Base-by-base conservation (phyloP, 495 filamentous ascomycete species). In the Penicillium lividum region DNA sequence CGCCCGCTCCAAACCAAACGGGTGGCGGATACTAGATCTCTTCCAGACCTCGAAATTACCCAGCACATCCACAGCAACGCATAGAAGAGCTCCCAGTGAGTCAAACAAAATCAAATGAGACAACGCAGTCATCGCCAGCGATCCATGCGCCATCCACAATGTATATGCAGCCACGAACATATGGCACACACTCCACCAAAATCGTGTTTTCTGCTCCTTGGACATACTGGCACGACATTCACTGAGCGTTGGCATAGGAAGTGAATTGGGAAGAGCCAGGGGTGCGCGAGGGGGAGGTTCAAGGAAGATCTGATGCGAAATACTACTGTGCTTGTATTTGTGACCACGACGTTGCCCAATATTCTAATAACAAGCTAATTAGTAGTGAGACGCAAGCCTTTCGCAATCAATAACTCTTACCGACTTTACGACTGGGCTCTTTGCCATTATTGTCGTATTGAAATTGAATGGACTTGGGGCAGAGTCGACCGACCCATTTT, bases 1-100 rank as follows among this genome's bases (percentile, higher is more conserved):
- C 45, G 90, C 89, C 43, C 94, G 85, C 69, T 96, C 91, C 8
- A 97, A 80, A 16, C 89, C 94, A 68, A 98, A 98, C 5, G 94
- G 95, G 73, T 98, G 93, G 4, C 90, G 86, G 57, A 98, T 90
- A 59, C 86, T 93, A 52, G 90, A 93, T 42, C 94, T 84, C 57
- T 91, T 93, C 95, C 95, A 98, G 4, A 97, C 93, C 68, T 97
- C 93, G 63, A 98, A 98, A 72, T 98, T 98, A 31, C 88, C 84
- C 31, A 96, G 80, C 0, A 98, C 90, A 67, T 98, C 94, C 45
- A 98, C 94, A 2, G 82, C 86, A 1, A 97, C 92, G 66, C 93
- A 98, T n/a, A 98, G 85, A 47, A 90, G 85, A 15, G 94, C 94
- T 13, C 91, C 91, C 3, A 96, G 80, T 9, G 93, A 93, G 72